Percentiles rank a stretch among this genome's conserved stretches.
Conservation (phyloP, 257 asterid genomes). For the Nyctanthes arbortristis region DNA sequence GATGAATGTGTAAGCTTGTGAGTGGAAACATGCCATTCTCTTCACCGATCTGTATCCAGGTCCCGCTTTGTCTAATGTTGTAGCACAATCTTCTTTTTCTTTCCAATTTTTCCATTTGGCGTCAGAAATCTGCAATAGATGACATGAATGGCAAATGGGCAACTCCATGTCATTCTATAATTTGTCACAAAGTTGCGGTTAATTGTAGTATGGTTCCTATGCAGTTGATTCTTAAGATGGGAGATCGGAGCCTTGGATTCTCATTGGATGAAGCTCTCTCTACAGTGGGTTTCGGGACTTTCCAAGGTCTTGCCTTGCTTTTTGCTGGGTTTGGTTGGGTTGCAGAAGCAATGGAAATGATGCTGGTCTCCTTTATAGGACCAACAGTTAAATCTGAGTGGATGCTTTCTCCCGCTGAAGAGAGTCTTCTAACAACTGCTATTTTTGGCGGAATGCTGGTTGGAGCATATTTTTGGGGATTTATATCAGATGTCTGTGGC, state of each 20-base stretch:
- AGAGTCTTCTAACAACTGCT: slow-evolving; percentile 38
- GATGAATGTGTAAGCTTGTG: neutral
- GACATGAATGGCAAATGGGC: neutral
- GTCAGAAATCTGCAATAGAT: neutral
- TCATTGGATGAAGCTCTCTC: slow-evolving; percentile 41
- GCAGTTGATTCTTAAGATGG: slow-evolving; percentile 20
- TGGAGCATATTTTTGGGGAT: slow-evolving; percentile 43
- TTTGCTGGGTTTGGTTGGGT: slow-evolving; percentile 43
- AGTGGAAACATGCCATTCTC: neutral
- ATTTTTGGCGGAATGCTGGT: slow-evolving; percentile 43
- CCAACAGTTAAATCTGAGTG: slow-evolving; percentile 39
- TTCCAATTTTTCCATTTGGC: neutral
- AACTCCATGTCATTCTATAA: neutral
- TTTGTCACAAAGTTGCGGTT: neutral
- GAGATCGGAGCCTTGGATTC: slow-evolving; percentile 22
- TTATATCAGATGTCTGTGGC: slow-evolving; percentile 35
- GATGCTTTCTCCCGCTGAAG: slow-evolving; percentile 39
- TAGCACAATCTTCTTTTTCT: neutral
- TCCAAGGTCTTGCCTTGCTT: slow-evolving; percentile 34
- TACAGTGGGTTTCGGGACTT: slow-evolving; percentile 34
- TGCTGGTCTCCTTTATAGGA: slow-evolving; percentile 38
- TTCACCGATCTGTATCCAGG: neutral
- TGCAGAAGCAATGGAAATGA: slow-evolving; percentile 40
- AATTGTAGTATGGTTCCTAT: neutral
- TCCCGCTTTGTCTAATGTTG: neutral